These are phyloP conservation scores for Rhynchospora pubera DNA, from an alignment of 176 grass and related monocot genomes.

Conservation along the genomic window DNA sequence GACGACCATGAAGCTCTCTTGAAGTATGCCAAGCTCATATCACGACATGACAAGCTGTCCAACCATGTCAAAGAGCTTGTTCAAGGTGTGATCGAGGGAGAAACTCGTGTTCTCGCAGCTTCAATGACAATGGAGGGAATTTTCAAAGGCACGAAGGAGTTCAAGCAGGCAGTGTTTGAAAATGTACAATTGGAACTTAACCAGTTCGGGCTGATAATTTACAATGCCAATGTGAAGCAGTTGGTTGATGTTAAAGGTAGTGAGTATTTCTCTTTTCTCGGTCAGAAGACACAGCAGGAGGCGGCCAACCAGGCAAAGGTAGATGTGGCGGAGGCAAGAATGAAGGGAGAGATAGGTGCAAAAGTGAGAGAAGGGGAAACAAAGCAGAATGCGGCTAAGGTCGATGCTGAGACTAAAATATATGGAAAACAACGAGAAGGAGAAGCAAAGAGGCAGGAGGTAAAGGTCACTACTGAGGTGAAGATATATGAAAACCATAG, in stretches of 20 bases:
- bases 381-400: conserved; percentile 51
- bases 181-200: conserved; percentile 69
- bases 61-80: conserved; percentile 81
- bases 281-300: conserved; percentile 82
- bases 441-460: conserved; percentile 46
- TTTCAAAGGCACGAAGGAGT: conserved; percentile 71
- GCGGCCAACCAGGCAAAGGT: conserved; percentile 74
- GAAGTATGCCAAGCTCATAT: conserved; percentile 75
- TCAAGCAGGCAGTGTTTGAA: conserved; percentile 56
- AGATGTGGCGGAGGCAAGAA: conserved; percentile 56
- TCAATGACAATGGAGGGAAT: conserved; percentile 92
- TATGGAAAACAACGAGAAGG: conserved; percentile 44
- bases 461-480: conserved; percentile 45
- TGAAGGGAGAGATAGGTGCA: conserved; percentile 57
- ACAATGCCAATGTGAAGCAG: conserved; percentile 90
- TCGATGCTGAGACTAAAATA: conserved; percentile 62
- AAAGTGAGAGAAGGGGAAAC: conserved; percentile 48
- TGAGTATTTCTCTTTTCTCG: conserved; percentile 88
- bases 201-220: conserved; percentile 81
- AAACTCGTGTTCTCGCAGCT: conserved; percentile 68
- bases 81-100: conserved; percentile 75
- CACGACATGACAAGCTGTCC: conserved; percentile 56
- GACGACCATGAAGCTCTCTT: conserved; percentile 40
- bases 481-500: conserved; percentile 59
- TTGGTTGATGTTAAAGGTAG: conserved; percentile 59